Conservation (phyloP, 164 flowering plant species). For the Stephania japonica region DNA sequence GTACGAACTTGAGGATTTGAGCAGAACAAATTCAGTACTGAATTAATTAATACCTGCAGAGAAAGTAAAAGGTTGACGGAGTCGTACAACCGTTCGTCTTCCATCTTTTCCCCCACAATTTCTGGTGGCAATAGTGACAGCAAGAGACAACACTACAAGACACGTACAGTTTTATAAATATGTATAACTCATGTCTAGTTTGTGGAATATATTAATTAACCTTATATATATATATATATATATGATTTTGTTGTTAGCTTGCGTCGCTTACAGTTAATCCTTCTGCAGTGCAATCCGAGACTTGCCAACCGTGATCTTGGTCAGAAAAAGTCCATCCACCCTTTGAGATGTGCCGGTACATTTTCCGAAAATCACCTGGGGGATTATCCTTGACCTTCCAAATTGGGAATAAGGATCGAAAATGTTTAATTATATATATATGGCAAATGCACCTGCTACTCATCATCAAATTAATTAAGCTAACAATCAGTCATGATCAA, state of each 20-base stretch:
- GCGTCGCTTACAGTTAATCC: slow-evolving; percentile 48
- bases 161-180: neutral
- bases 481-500: no score
- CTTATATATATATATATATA: neutral
- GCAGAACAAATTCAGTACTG: slow-evolving; percentile 32
- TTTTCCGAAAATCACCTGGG: slow-evolving; percentile 45
- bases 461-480: neutral
- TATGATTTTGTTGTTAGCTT: neutral
- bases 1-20: neutral
- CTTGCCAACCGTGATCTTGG: slow-evolving; percentile 79
- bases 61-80: slow-evolving; percentile 65
- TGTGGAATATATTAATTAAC: neutral
- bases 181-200: neutral
- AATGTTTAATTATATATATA: no score
- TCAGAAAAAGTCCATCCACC: slow-evolving; percentile 96
- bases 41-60: slow-evolving; percentile 50
- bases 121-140: slow-evolving; percentile 42
- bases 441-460: no score
- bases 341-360: slow-evolving; percentile 85
- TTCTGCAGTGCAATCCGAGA: slow-evolving; percentile 88
- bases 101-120: slow-evolving; percentile 46
- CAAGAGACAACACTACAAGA: slow-evolving; percentile 34
- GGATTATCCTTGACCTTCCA: slow-evolving; percentile 54
- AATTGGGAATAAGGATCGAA: slow-evolving; percentile 7
- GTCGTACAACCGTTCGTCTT: slow-evolving; percentile 37